A percentile compares a stretch with the other conserved stretches of the same genome.
Conservation (phyloP, 2,329 filamentous ascomycete species). For the Cytospora leucostoma region DNA sequence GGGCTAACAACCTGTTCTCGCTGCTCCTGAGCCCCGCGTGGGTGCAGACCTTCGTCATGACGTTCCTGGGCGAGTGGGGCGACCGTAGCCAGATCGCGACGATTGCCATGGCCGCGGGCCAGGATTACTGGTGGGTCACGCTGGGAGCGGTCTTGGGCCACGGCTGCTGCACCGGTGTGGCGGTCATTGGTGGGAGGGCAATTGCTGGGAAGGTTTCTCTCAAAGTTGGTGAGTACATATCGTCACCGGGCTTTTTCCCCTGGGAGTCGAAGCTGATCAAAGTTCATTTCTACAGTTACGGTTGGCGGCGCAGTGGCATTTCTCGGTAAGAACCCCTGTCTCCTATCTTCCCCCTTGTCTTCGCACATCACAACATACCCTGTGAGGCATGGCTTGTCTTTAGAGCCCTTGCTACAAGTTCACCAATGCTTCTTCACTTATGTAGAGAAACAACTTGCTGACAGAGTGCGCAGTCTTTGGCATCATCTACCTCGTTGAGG, state of each 20-base stretch:
- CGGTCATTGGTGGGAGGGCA: slow-evolving; percentile 87
- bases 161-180: slow-evolving; percentile 84
- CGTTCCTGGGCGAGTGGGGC: slow-evolving; percentile 97
- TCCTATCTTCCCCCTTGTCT: neutral
- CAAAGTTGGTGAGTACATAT: slow-evolving; percentile 77
- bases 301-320: slow-evolving; percentile 90
- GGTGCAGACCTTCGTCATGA: slow-evolving; percentile 99
- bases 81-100: slow-evolving; percentile 97
- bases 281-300: slow-evolving; percentile 65
- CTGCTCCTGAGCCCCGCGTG: slow-evolving; percentile 91
- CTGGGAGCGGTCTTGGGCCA: slow-evolving; percentile 85
- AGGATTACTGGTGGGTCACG: slow-evolving; percentile 99
- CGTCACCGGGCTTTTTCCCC: neutral
- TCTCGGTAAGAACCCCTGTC: slow-evolving; percentile 44
- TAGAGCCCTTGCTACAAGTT: neutral
- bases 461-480: slow-evolving; percentile 62
- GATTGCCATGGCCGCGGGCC: slow-evolving; percentile 96
- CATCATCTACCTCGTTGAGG: slow-evolving; percentile 86
- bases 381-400: too few relatives aligned
- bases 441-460: neutral
- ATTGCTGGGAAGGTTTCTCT: slow-evolving; percentile 94
- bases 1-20: slow-evolving; percentile 82
- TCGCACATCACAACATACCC: too few relatives aligned
- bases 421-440: too few relatives aligned
- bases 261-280: slow-evolving; percentile 12